Evolutionary conservation across 805 yeast genomes (phyloP).

Genomic region (Lachancea mirantina): DNA sequence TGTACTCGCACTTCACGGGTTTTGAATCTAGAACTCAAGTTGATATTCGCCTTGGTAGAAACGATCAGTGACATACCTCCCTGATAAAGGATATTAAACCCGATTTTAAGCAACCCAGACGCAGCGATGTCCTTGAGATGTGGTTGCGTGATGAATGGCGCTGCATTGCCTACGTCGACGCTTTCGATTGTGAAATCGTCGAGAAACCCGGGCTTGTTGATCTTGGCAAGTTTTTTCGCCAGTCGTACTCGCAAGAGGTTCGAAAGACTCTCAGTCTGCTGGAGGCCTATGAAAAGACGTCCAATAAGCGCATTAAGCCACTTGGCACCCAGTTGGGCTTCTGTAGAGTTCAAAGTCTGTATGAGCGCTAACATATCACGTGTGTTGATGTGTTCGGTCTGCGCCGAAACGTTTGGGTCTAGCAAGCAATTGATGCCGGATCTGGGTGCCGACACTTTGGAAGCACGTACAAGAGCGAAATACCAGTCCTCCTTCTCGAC

Average conservation of each 20-base stretch:
- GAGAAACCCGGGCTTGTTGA: conserved; percentile 80
- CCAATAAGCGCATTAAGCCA: conserved; percentile 92
- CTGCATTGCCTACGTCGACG: conserved; percentile 68
- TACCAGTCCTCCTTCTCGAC: conserved; percentile 91
- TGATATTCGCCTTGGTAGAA: conserved; percentile 71
- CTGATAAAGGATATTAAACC: conserved; percentile 55
- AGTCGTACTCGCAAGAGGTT: conserved; percentile 51
- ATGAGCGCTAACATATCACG: conserved; percentile 66
- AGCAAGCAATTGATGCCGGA: conserved; percentile 29
- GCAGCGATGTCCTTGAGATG: conserved; percentile 61
- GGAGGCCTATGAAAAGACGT: conserved; percentile 68
- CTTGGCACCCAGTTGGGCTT: conserved; percentile 72
- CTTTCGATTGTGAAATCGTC: conserved; percentile 72
- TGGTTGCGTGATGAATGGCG: conserved; percentile 76
- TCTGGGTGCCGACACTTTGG: conserved; percentile 37
- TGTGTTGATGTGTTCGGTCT: conserved; percentile 64
- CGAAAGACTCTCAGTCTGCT: conserved; percentile 62
- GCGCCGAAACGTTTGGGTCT: conserved; percentile 61
- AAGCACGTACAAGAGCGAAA: conserved; percentile 72
- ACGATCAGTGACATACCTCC: conserved; percentile 75
- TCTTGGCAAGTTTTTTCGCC: conserved; percentile 64
- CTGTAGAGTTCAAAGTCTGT: conserved; percentile 71
- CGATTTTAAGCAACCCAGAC: conserved; percentile 65
- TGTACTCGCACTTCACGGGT: conserved; percentile 70
- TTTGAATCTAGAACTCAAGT: conserved; percentile 67